Evolutionary conservation across 495 filamentous ascomycete genomes (phyloP).

Genomic region (Endocarpon pusillum): DNA sequence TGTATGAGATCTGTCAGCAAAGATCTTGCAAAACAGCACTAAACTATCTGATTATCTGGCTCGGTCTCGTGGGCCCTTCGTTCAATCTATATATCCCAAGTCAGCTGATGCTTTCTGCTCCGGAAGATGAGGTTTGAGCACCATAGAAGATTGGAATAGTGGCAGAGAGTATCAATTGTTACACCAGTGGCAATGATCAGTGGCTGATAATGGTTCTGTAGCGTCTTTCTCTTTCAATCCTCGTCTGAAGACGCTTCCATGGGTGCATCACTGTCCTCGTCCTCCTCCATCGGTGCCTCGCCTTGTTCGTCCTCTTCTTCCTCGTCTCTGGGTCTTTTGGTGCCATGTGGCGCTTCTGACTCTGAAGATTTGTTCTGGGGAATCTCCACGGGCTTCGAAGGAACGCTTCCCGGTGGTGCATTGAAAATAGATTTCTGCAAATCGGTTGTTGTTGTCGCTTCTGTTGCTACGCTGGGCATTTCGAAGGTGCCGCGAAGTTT

Average conservation of each 20-base stretch:
- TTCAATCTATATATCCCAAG: constrained; percentile 56
- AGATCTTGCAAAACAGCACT: constrained; percentile 33
- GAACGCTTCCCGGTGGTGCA: constrained; percentile 35
- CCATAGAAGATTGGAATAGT: constrained; percentile 7
- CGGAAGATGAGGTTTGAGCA: no score
- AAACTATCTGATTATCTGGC: constrained; percentile 64
- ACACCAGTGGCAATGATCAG: no score
- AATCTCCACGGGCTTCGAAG: constrained; percentile 25
- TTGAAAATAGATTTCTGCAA: constrained; percentile 72
- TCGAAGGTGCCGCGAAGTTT: constrained; percentile 84
- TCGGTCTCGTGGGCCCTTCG: constrained; percentile 56
- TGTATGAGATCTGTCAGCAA: constrained; percentile 27
- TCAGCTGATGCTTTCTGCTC: constrained; percentile 20
- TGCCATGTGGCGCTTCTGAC: constrained; percentile 25
- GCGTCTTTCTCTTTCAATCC: constrained; percentile 17
- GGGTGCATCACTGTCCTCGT: constrained; percentile 33
- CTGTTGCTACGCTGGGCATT: constrained; percentile 33
- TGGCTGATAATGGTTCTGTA: constrained; percentile 1
- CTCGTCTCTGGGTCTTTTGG: constrained; percentile 56
- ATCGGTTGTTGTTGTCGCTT: constrained; percentile 47
- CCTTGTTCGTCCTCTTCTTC: constrained; percentile 49
- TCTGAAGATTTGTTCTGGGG: constrained; percentile 5
- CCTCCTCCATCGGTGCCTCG: constrained; percentile 63
- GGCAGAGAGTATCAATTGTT: constrained; percentile 1
- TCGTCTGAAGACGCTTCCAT: constrained; percentile 39